Base-by-base conservation (phyloP, 345 rosid genomes). In the Passiflora organensis region DNA sequence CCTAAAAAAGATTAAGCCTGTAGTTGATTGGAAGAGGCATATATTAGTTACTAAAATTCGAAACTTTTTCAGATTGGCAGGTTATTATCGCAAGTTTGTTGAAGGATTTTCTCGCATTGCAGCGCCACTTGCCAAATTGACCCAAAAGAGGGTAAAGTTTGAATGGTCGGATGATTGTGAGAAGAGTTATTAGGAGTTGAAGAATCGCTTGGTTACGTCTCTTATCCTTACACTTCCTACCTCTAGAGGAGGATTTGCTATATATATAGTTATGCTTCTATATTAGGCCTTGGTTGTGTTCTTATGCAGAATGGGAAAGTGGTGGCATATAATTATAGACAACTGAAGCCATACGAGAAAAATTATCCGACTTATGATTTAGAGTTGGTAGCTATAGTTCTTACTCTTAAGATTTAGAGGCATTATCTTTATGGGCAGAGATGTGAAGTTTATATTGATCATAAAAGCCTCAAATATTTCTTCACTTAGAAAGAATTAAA, bases 21-120 rank as follows among this genome's bases (percentile, higher is more conserved):
- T 55, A 2, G 2, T 55, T n/a, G 22, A 55, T n/a, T 55, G 47
- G 59, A 8, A 38, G 32, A 21, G 10, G 0, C 28, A 17, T 36
- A 1, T 0, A 0, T 37, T 4, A 11, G 6, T 37, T 6, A 1
- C 17, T 0, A 12, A 54, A 4, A 13, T 54, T 6, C 6, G 0
- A 5, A 38, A 46, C 20, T 54, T 54, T 5, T 8, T 54, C 0
- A 28, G 58, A 0, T 10, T 54, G 0, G 20, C 18, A 0, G 9
- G 58, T 0, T 54, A 38, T 13, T 54, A 54, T 39, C 21, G 19
- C 11, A 37, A 16, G 24, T 54, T 54, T 22, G 0, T 55, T 0
- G 32, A 55, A 37, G 59, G 46, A 6, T 55, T 55, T 21, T 17
- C 59, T 4, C 8, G 18, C n/a, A 55, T 55, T 4, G 32, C 48